Percentiles rank a stretch among this genome's conserved stretches.
These are phyloP conservation scores for Parmelia sp. DNA, from an alignment of 495 filamentous ascomycete genomes.

Conservation along the genomic window DNA sequence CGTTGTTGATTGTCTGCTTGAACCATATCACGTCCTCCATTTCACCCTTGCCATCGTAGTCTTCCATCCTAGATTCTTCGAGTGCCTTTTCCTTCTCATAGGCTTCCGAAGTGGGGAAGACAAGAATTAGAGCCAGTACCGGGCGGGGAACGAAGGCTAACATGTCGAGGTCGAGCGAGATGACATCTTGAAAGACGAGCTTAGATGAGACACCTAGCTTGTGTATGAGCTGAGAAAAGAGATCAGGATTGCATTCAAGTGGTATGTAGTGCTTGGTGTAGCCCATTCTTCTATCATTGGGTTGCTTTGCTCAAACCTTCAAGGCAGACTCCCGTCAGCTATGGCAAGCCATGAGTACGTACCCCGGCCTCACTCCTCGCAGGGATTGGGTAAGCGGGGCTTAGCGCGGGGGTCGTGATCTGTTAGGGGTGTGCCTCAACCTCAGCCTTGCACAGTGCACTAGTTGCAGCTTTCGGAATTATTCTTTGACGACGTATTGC, in stretches of 20 bases:
- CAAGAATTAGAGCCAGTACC: constrained; percentile 26
- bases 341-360: no score
- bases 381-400: no score
- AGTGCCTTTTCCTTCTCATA: constrained; percentile 20
- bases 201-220: constrained; percentile 26
- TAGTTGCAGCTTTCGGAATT: no score
- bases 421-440: no score
- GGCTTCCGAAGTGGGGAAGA: constrained; percentile 23
- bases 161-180: constrained; percentile 28
- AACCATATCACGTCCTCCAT: constrained; percentile 28
- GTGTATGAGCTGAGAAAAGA: constrained; percentile 37
- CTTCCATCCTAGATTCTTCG: background rate
- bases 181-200: constrained; percentile 31
- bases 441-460: no score
- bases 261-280: constrained; percentile 8
- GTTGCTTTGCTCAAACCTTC: no score
- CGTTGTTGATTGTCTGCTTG: constrained; percentile 35
- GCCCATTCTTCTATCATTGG: background rate
- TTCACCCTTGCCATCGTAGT: constrained; percentile 8
- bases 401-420: no score
- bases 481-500: no score
- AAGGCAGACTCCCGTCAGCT: no score
- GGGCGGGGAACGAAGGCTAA: constrained; percentile 26
- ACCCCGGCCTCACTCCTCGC: no score
- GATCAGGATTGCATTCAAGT: constrained; percentile 8